Conservation (phyloP, 306 rosid species). For the Sicyos edulis region DNA sequence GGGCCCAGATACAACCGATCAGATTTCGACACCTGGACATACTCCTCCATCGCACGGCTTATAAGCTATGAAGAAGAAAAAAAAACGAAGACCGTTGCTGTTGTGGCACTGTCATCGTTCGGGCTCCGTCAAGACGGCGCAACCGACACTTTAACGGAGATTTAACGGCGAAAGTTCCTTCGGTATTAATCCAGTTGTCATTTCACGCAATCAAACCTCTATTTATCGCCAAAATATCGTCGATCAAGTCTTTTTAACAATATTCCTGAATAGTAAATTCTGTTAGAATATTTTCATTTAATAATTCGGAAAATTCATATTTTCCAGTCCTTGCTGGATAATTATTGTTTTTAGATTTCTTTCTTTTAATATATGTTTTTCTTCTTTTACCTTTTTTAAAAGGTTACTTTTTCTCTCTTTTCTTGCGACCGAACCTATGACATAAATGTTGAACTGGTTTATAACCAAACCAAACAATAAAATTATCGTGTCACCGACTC, state of each 20-base stretch:
- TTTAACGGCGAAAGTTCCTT: constrained; percentile 1
- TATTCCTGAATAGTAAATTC: too few relatives aligned
- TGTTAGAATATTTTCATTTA: neutral
- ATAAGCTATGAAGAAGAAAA: neutral
- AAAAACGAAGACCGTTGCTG: neutral
- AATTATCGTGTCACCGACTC: too few relatives aligned
- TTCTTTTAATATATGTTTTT: neutral
- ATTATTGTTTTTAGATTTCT: neutral
- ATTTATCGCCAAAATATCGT: neutral
- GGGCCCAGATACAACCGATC: neutral
- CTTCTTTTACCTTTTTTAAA: neutral
- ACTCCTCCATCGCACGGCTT: constrained; percentile 1
- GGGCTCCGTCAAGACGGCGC: constrained; percentile 10
- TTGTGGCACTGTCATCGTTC: neutral
- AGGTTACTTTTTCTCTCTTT: neutral
- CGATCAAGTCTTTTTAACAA: neutral
- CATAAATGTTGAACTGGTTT: too few relatives aligned
- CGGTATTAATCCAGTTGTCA: constrained; percentile 4
- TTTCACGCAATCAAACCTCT: neutral
- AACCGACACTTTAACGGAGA: constrained; percentile 14
- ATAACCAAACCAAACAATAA: too few relatives aligned
- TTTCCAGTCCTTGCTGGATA: neutral
- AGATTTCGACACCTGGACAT: neutral
- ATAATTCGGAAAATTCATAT: neutral
- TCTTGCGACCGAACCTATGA: too few relatives aligned